Evolutionary conservation across 768 basidiomycete species (phyloP).

Genomic region (Xanthoconium stramineum): DNA sequence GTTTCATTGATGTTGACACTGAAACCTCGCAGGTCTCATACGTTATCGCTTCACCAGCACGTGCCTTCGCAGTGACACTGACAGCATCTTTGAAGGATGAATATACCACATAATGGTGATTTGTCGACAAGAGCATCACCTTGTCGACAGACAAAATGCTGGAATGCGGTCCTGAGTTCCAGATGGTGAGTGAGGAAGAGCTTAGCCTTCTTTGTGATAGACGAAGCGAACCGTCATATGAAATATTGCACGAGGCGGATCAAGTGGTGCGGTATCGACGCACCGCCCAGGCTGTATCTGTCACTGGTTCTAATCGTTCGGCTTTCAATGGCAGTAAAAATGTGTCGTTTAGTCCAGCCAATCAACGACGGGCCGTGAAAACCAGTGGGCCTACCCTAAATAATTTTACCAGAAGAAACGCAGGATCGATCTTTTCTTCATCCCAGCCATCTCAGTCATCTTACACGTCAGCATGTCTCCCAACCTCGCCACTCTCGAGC

Average conservation of each 20-base stretch:
- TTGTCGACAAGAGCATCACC: neutral
- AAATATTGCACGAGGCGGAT: neutral
- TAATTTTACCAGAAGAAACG: constrained; percentile 13
- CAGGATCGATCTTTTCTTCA: constrained; percentile 25
- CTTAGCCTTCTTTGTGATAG: neutral
- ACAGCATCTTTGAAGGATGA: neutral
- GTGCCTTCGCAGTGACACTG: neutral
- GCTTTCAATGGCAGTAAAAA: no score
- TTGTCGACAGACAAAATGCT: neutral
- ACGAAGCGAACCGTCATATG: neutral
- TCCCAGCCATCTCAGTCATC: constrained; percentile 22
- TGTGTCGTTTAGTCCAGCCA: constrained; percentile 1
- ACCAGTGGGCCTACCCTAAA: constrained; percentile 33
- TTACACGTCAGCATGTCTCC: constrained; percentile 51
- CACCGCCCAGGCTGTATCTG: neutral
- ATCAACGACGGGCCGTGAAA: constrained; percentile 7
- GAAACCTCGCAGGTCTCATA: constrained; percentile 2
- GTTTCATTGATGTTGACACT: constrained; percentile 7
- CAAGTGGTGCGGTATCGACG: neutral
- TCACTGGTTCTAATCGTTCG: neutral
- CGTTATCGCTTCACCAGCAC: constrained; percentile 21
- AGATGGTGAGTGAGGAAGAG: neutral
- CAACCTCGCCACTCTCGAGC: constrained; percentile 71
- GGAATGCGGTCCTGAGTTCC: neutral
- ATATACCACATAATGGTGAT: neutral